Evolutionary conservation across 345 rosid genomes (phyloP), one percentile per base, ranked within the genome.

Genomic region (Dovyalis caffra): DNA sequence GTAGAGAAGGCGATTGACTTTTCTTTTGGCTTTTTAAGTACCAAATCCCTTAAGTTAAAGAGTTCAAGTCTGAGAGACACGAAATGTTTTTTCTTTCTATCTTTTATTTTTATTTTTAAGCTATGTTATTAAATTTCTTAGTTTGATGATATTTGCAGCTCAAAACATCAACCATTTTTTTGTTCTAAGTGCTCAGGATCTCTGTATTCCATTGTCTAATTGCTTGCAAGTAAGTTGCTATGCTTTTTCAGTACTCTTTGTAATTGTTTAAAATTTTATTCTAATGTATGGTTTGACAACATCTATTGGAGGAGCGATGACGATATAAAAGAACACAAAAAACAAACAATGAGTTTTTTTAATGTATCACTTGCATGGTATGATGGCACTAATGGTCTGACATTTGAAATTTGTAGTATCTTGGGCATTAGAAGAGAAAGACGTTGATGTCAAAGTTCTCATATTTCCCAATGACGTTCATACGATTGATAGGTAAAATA

Each of bases 111-210:
- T n/a, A n/a, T n/a, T n/a, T n/a, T n/a, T n/a, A n/a, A n/a, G n/a
- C n/a, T n/a, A n/a, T 53, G 58, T 5, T 53, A 11, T 53, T 12
- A 6, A 64, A 26, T 67, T 51, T 45, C 62, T 33, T 69, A 6
- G n/a, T 38, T 64, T 71, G 47, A 32, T 62, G 9, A 63, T 72
- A 12, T 69, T 28, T 83, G 76, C 85, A 95, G 99, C 97, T 90
- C 74, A 95, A 95, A 85, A 84, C 99, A 62, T 98, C 99, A 3
- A 88, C 93, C 57, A 73, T 93, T 57, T 85, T 95, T 80, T n/a
- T n/a, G 95, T 95, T 65, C 76, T 93, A 64, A 96, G 99, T 70
- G 87, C 91, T 71, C 79, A 86, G 69, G 99, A 95, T 88, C 97
- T 90, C 12, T 97, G 96, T 34, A 96, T 95, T 76, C 97, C 98